A percentile compares a stretch with the other conserved stretches of the same genome.
phyloP scores from a whole-genome alignment of 2,329 filamentous ascomycete genomes.

The Pyrenophora tritici-repentis region DNA sequence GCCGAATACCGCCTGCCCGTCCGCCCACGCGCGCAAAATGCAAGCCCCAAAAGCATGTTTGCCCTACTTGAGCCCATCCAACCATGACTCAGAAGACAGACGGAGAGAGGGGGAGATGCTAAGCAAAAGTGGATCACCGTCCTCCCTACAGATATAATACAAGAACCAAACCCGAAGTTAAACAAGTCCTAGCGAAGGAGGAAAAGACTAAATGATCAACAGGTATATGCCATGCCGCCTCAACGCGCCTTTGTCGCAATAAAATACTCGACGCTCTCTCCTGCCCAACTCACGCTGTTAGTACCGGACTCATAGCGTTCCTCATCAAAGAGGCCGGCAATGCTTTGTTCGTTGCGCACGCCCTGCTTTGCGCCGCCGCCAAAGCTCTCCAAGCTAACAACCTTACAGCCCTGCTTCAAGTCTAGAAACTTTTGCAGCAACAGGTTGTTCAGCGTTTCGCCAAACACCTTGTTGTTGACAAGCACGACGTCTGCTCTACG shows the following conservation, averaged over 20 bases:
- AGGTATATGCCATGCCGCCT: no score
- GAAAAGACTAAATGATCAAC: no score
- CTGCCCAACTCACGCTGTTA: slow-evolving; percentile 85
- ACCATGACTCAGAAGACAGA: no score
- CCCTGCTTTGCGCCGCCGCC: slow-evolving; percentile 70
- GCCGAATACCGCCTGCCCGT: no score
- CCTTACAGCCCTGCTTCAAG: slow-evolving; percentile 84
- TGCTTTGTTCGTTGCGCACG: slow-evolving; percentile 75
- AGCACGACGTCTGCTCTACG: slow-evolving; percentile 91
- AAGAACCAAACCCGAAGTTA: no score
- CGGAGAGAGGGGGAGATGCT: no score
- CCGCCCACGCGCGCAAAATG: no score
- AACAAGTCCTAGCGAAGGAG: no score
- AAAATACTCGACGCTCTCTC: slow-evolving; percentile 81
- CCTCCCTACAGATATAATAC: no score
- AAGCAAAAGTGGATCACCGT: no score
- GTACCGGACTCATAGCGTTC: slow-evolving; percentile 72
- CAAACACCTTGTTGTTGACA: slow-evolving; percentile 98
- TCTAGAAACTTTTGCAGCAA: slow-evolving; percentile 91
- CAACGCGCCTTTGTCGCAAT: slow-evolving; percentile 66
- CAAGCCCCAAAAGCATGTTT: no score
- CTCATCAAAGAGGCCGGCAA: slow-evolving; percentile 79
- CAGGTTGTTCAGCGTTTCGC: slow-evolving; percentile 80
- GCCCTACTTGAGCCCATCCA: no score
- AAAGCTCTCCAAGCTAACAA: slow-evolving; percentile 91